Conservation (phyloP, 2,329 filamentous ascomycete genomes). For the Blastomyces percursus region DNA sequence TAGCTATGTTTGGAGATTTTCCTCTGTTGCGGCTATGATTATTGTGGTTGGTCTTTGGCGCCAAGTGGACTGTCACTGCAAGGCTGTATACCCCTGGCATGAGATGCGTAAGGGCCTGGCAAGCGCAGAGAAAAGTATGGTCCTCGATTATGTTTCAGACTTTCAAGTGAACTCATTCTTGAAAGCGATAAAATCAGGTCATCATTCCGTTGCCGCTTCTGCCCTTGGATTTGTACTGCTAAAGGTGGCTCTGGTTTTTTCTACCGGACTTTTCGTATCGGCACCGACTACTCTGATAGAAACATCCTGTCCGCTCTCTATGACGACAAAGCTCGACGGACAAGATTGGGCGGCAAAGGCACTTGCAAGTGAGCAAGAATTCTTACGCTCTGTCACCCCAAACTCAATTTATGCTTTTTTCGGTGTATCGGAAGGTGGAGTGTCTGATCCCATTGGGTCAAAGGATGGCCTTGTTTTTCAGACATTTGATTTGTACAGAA, state of each 20-base stretch:
- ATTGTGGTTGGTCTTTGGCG: not conserved
- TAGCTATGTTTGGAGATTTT: not conserved
- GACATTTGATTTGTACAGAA: conserved; percentile 1
- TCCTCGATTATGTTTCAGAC: not conserved
- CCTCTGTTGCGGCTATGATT: not conserved
- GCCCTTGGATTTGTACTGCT: not conserved
- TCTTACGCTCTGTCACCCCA: not conserved
- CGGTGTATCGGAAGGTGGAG: not conserved
- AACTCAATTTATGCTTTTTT: not conserved
- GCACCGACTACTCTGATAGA: not conserved
- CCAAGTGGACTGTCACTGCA: conserved; percentile 1
- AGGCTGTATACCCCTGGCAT: not conserved
- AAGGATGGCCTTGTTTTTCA: not conserved
- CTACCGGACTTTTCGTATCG: not conserved
- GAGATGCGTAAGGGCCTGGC: not conserved
- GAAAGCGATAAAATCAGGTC: not conserved
- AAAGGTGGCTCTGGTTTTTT: not conserved
- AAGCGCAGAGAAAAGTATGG: not conserved
- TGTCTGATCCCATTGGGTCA: not conserved
- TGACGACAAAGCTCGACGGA: not conserved
- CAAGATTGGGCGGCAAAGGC: not conserved
- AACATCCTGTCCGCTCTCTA: not conserved
- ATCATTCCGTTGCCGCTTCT: not conserved
- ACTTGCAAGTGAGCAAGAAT: not conserved
- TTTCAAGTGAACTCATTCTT: not conserved